Evolutionary conservation across 306 rosid genomes (phyloP), one percentile per base, ranked within the genome.

Genomic region (Cucurbita maxima): DNA sequence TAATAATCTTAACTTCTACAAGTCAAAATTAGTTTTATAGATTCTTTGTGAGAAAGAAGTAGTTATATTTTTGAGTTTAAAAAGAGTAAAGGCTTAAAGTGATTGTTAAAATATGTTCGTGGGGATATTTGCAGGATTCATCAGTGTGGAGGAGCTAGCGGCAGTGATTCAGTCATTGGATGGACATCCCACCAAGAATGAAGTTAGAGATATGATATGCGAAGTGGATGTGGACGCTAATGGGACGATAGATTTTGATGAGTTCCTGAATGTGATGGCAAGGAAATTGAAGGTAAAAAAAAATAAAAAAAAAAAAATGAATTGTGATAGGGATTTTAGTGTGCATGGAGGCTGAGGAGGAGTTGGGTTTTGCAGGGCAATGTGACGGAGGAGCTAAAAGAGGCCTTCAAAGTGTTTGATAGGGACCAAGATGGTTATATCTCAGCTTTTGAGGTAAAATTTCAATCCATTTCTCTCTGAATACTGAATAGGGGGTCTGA

Each of bases 331-430:
- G 15, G 9, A 30, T 30, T 70, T 30, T 18, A 51, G 15, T 34
- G 38, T 30, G 12, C 44, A 16, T 30, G 20, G 72, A 12, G 10
- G 70, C 59, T 73, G 18, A 52, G 10, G 16, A 60, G 13, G 64
- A 22, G 43, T 5, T 47, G 72, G 58, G 2, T 59, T 9, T 50
- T 60, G 30, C n/a, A 85, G 88, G 88, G 80, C 71, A 82, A 76
- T 63, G 81, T 73, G 30, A 71, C 80, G 1, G 97, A 89, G 81
- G 97, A 92, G 76, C 85, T 87, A 10, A 92, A 81, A 81, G 96
- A 89, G 74, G 90, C 96, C 22, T 92, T 92, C 78, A 87, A 89
- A 85, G 94, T 92, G 22, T 87, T 92, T 74, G 96, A 92, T 60
- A 88, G 92, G 47, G 84, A 92, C 77, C 89, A 87, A 36, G 92